These are phyloP conservation scores for Calonectria hawksworthii DNA, from an alignment of 2,329 filamentous ascomycete species.

Conservation along the genomic window DNA sequence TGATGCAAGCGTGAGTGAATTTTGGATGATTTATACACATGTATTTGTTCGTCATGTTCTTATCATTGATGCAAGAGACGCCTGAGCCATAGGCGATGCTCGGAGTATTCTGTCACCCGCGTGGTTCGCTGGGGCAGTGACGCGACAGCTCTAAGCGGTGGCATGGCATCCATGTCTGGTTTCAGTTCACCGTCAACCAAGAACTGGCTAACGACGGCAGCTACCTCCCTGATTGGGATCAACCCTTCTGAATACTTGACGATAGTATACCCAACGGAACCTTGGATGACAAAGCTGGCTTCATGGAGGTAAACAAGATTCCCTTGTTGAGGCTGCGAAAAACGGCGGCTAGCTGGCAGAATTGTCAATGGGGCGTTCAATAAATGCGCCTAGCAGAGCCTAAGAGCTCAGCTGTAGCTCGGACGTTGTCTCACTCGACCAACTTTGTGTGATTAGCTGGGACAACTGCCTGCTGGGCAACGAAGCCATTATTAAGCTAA, in stretches of 20 bases:
- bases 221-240: slow-evolving; percentile 15
- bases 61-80: not conserved
- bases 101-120: not conserved
- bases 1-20: not conserved
- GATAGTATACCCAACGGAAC: not conserved
- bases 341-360: not conserved
- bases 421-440: slow-evolving; percentile 31
- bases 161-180: slow-evolving; percentile 26
- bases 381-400: slow-evolving; percentile 13
- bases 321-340: not conserved
- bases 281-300: not conserved
- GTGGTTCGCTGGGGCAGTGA: slow-evolving; percentile 30
- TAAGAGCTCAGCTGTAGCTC: slow-evolving; percentile 27
- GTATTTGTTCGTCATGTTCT: not conserved
- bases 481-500: not conserved
- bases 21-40: not conserved
- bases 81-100: not conserved
- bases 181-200: slow-evolving; percentile 11
- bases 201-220: slow-evolving; percentile 1
- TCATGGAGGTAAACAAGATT: not conserved
- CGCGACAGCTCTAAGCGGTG: slow-evolving; percentile 37
- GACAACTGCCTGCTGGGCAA: not conserved
- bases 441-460: slow-evolving; percentile 17
- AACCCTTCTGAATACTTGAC: not conserved
- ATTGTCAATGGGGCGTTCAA: slow-evolving; percentile 1